Evolutionary conservation across 257 asterid genomes (phyloP).

Genomic region (Gentiana dahurica): DNA sequence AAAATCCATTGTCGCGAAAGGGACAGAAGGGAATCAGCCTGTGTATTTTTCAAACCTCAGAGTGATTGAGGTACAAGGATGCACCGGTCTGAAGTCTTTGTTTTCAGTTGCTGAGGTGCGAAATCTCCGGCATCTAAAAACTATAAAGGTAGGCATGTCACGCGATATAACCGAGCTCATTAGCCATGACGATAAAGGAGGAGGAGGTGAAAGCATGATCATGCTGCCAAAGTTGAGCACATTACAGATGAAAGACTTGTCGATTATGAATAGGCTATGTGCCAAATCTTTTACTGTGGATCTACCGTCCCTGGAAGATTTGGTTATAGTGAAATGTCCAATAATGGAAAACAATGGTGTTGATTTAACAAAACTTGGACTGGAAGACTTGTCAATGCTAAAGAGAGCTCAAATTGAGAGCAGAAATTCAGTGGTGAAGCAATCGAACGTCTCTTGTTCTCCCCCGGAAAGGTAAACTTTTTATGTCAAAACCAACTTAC

Average conservation of each 20-base stretch:
- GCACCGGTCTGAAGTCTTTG: neutral
- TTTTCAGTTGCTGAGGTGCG: slow-evolving; percentile 4
- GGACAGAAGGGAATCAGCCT: neutral
- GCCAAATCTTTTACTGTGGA: slow-evolving; percentile 1
- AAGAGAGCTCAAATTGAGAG: slow-evolving; percentile 1
- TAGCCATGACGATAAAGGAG: neutral
- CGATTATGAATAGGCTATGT: slow-evolving; percentile 4
- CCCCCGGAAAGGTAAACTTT: neutral
- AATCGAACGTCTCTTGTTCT: neutral
- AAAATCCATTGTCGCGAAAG: neutral
- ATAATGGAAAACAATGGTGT: neutral
- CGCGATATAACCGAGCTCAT: neutral
- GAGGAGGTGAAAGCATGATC: neutral
- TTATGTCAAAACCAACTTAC: too few species aligned
- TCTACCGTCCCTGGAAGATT: slow-evolving; percentile 12
- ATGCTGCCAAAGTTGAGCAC: slow-evolving; percentile 7
- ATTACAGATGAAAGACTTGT: slow-evolving; percentile 4
- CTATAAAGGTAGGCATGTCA: neutral
- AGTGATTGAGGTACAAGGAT: neutral
- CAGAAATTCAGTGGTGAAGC: neutral
- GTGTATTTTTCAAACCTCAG: neutral
- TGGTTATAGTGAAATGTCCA: slow-evolving; percentile 6
- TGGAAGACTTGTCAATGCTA: slow-evolving; percentile 3
- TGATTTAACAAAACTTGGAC: slow-evolving; percentile 2
- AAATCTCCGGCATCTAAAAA: slow-evolving; percentile 2